Evolutionary conservation across 2,329 filamentous ascomycete species (phyloP).

Genomic region (Ascosphaera aggregata): DNA sequence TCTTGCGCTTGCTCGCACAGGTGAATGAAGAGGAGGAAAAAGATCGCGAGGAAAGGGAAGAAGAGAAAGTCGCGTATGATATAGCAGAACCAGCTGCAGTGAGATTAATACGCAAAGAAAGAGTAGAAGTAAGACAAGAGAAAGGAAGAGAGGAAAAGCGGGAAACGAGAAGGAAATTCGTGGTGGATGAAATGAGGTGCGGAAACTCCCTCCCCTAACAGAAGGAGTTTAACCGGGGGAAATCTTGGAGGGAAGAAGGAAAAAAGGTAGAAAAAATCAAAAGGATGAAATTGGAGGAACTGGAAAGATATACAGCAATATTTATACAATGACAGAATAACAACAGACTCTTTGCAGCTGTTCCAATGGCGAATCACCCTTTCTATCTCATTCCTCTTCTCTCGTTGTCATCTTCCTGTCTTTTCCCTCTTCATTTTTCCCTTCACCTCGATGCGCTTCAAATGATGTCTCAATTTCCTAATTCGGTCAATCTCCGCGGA

Average conservation of each 20-base stretch:
- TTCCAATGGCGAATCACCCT: too few species aligned
- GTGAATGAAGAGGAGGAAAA: conserved; percentile 13
- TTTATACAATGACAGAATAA: too few species aligned
- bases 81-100: too few species aligned
- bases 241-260: neutral
- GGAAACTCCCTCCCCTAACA: neutral
- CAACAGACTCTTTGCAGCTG: too few species aligned
- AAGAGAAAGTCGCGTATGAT: neutral
- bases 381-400: too few species aligned
- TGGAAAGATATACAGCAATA: too few species aligned
- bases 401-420: too few species aligned
- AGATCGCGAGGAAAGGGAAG: conserved; percentile 7
- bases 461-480: too few species aligned
- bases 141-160: conserved; percentile 20
- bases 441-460: too few species aligned
- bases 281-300: too few species aligned
- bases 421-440: neutral
- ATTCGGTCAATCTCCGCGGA: neutral
- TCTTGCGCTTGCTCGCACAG: conserved; percentile 35
- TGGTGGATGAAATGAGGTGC: conserved; percentile 1
- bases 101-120: conserved; percentile 11
- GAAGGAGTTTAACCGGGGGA: neutral
- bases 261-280: neutral
- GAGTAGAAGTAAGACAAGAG: conserved; percentile 25
- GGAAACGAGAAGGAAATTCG: conserved; percentile 7